Conservation (phyloP, 139 green algal genomes). For the Chlamydomonas eustigma region DNA sequence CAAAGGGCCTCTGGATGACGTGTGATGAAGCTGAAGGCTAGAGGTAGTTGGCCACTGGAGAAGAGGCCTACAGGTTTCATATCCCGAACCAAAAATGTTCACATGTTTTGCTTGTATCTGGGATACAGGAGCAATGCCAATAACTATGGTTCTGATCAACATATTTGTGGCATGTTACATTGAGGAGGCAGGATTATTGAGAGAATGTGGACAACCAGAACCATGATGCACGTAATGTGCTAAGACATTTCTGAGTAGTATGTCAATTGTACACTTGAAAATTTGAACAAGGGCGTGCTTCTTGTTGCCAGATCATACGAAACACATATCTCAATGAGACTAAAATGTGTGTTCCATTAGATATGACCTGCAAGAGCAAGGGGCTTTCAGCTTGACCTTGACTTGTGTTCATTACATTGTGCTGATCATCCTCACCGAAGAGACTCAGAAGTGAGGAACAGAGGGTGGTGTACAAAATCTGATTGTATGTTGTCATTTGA, state of each 20-base stretch:
- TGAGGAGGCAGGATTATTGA: not conserved
- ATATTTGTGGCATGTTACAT: not conserved
- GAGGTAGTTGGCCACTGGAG: constrained; percentile 49
- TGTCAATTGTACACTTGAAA: not conserved
- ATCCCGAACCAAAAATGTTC: not conserved
- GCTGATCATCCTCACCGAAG: constrained; percentile 30
- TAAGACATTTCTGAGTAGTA: not conserved
- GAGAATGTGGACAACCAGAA: not conserved
- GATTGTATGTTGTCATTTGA: constrained; percentile 90
- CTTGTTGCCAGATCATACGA: no score
- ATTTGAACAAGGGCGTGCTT: no score
- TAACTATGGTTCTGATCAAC: not conserved
- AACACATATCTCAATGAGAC: not conserved
- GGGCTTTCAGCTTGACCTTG: not conserved
- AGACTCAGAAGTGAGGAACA: constrained; percentile 58
- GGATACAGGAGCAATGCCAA: not conserved
- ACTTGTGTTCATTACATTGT: not conserved
- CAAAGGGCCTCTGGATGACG: constrained; percentile 55
- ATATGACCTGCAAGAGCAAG: not conserved
- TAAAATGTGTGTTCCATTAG: not conserved
- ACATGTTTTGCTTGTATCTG: not conserved
- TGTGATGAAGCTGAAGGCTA: constrained; percentile 61
- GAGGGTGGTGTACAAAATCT: constrained; percentile 77
- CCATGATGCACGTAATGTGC: not conserved
- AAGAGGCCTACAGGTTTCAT: constrained; percentile 5